Percentiles rank a stretch among this genome's conserved stretches.
Conservation (phyloP, 2,329 filamentous ascomycete genomes). For the Neocucurbitaria cava region DNA sequence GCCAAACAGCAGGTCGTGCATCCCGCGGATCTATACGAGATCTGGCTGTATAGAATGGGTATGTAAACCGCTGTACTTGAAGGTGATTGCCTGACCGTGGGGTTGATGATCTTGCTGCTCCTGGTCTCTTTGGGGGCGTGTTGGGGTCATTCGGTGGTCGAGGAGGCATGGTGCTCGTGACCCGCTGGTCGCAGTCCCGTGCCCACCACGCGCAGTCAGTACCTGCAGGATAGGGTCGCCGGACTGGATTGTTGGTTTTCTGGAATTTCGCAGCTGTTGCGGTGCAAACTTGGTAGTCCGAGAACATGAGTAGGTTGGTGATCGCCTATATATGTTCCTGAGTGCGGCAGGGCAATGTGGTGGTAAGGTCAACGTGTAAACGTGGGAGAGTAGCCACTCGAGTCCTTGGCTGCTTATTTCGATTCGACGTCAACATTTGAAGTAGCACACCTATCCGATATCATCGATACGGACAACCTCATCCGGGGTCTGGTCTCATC, state of each 20-base stretch:
- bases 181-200: constrained; percentile 8
- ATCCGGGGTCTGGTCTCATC: constrained; percentile 2
- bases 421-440: constrained; percentile 1
- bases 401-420: constrained; percentile 1
- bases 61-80: neutral
- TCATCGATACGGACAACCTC: neutral
- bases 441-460: constrained; percentile 6
- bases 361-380: neutral
- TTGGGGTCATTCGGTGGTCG: constrained; percentile 17
- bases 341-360: neutral
- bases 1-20: constrained; percentile 9
- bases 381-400: neutral
- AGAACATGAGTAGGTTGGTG: constrained; percentile 1
- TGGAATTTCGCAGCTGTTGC: neutral
- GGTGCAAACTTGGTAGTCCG: constrained; percentile 2
- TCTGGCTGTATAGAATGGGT: neutral
- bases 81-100: neutral
- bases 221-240: neutral
- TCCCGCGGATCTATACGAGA: neutral
- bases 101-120: too few relatives aligned
- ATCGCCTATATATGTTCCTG: neutral
- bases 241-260: neutral
- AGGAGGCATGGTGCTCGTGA: constrained; percentile 18
- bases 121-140: too few relatives aligned
- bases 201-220: constrained; percentile 3